A percentile compares a stretch with the other conserved stretches of the same genome.
phyloP scores from a whole-genome alignment of 805 yeast species.

The Metschnikowia hibisci region DNA sequence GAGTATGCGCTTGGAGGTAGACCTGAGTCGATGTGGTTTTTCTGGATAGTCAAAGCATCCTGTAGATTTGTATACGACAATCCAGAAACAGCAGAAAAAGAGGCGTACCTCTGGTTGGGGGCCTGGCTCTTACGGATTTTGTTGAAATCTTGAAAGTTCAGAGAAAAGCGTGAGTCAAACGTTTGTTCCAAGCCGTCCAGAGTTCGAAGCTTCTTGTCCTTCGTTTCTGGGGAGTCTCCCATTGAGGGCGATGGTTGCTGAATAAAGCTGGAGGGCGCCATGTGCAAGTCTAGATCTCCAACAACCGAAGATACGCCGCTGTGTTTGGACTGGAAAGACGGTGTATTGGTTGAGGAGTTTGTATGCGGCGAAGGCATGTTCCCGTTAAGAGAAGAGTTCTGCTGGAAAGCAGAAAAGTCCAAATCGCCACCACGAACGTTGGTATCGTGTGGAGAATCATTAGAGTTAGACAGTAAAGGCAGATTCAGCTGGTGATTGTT shows the following conservation, averaged over 20 bases:
- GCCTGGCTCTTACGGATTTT: constrained; percentile 3
- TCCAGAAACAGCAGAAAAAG: constrained; percentile 64
- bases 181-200: constrained; percentile 5
- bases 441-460: constrained; percentile 6
- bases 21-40: constrained; percentile 28
- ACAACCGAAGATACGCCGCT: constrained; percentile 2
- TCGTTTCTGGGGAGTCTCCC: constrained; percentile 19
- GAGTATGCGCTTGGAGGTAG: constrained; percentile 32
- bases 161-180: constrained; percentile 9
- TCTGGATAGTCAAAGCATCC: constrained; percentile 38
- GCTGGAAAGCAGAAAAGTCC: background rate
- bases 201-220: constrained; percentile 9
- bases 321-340: constrained; percentile 13
- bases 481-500: constrained; percentile 8
- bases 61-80: constrained; percentile 53
- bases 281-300: constrained; percentile 12
- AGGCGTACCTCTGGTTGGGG: constrained; percentile 42
- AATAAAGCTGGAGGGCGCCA: constrained; percentile 11
- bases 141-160: constrained; percentile 10
- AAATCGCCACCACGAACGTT: background rate
- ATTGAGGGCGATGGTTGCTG: constrained; percentile 25
- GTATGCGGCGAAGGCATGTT: constrained; percentile 27
- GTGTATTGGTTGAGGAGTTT: constrained; percentile 25
- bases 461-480: constrained; percentile 12
- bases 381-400: constrained; percentile 3